Evolutionary conservation across 805 yeast genomes (phyloP).

Genomic region (Wickerhamomyces kurtzmanii): DNA sequence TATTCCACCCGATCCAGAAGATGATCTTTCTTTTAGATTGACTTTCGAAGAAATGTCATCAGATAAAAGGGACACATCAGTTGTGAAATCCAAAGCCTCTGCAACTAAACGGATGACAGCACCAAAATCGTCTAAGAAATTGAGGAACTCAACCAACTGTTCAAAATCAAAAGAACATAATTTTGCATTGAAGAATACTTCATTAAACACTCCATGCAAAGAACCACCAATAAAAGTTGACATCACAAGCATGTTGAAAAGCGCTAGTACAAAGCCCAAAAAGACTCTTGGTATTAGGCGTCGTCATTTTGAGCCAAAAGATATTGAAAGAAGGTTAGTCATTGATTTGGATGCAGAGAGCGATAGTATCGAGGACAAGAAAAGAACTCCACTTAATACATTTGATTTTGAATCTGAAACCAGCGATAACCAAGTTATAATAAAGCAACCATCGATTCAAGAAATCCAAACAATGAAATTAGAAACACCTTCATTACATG

Average conservation of each 20-base stretch:
- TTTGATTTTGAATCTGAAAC: too few species aligned
- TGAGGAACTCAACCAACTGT: too few species aligned
- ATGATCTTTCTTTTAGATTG: too few species aligned
- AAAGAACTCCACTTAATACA: too few species aligned
- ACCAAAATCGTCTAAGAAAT: too few species aligned
- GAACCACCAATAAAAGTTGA: conserved; percentile 6
- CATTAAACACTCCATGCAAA: too few species aligned
- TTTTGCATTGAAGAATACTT: too few species aligned
- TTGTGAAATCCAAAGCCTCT: not conserved
- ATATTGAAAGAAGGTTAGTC: conserved; percentile 7
- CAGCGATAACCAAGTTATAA: not conserved
- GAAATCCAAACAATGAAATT: not conserved
- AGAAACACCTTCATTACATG: too few species aligned
- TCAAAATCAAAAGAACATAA: too few species aligned
- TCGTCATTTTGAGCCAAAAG: conserved; percentile 4
- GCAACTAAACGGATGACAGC: not conserved
- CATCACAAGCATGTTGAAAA: conserved; percentile 10
- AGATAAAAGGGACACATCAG: not conserved
- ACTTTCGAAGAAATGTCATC: too few species aligned
- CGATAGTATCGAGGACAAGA: not conserved
- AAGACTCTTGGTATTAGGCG: conserved; percentile 2
- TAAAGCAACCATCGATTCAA: not conserved
- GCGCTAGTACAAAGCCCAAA: conserved; percentile 1
- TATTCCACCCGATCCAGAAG: too few species aligned
- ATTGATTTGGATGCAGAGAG: conserved; percentile 8